Percentiles rank a stretch among this genome's conserved stretches.
phyloP scores from a whole-genome alignment of 1,139 yeast genomes.

The Diutina mesorugosa region DNA sequence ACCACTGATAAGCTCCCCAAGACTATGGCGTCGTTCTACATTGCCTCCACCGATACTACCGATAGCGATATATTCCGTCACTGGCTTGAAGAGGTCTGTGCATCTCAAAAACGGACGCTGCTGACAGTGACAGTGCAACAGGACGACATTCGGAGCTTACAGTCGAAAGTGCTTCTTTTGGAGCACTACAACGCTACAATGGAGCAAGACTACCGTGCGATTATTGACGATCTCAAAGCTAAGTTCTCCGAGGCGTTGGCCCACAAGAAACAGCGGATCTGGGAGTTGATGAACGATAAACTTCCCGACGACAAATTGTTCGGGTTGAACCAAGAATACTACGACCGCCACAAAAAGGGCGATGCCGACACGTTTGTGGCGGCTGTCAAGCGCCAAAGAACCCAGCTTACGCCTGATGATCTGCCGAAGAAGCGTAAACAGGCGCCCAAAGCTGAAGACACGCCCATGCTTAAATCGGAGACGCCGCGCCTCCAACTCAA shows the following conservation, averaged over 20 bases:
- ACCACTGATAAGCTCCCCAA: background rate
- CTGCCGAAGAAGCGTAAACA: background rate
- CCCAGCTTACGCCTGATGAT: slow-evolving; percentile 2
- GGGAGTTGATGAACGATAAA: slow-evolving; percentile 14
- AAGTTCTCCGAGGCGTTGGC: slow-evolving; percentile 24
- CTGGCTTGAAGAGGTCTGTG: background rate
- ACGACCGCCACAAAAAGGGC: slow-evolving; percentile 4
- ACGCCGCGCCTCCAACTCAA: background rate
- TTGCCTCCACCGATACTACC: background rate
- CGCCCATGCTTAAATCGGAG: background rate
- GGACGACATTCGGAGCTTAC: background rate
- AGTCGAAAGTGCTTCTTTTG: background rate
- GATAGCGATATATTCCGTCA: background rate
- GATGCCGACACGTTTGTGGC: slow-evolving; percentile 11
- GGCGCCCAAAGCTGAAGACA: background rate
- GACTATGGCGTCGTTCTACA: background rate
- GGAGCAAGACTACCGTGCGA: slow-evolving; percentile 13
- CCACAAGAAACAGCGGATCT: slow-evolving; percentile 23
- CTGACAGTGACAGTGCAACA: background rate
- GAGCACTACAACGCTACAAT: slow-evolving; percentile 8
- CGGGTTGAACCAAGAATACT: slow-evolving; percentile 14
- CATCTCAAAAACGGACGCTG: background rate
- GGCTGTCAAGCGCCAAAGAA: slow-evolving; percentile 9
- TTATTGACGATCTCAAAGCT: slow-evolving; percentile 21
- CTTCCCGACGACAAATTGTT: slow-evolving; percentile 7